Conservation (phyloP, 1,284 basidiomycete genomes). For the Hypsizygus ulmarius region DNA sequence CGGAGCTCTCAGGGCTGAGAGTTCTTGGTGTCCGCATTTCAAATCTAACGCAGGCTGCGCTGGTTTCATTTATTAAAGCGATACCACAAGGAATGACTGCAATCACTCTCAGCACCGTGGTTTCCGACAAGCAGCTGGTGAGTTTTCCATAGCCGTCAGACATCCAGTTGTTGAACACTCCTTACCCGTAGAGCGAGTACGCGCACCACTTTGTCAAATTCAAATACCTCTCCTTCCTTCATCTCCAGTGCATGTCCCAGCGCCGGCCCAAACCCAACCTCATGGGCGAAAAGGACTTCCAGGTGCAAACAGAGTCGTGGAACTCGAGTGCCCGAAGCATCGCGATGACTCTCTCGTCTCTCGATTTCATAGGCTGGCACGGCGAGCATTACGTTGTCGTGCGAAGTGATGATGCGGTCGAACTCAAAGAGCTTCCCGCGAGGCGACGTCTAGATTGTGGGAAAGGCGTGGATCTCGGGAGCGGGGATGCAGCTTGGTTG, state of each 20-base stretch:
- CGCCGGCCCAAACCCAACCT: slow-evolving; percentile 54
- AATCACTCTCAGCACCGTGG: slow-evolving; percentile 47
- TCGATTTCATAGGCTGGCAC: slow-evolving; percentile 69
- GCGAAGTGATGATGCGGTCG: slow-evolving; percentile 37
- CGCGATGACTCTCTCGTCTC: slow-evolving; percentile 44
- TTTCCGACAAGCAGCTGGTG: slow-evolving; percentile 50
- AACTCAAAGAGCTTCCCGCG: slow-evolving; percentile 62
- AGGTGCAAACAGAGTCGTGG: slow-evolving; percentile 57
- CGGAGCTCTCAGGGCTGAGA: slow-evolving; percentile 46
- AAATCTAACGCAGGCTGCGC: slow-evolving; percentile 39
- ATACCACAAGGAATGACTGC: slow-evolving; percentile 52
- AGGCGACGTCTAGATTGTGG: slow-evolving; percentile 59
- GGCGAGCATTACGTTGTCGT: slow-evolving; percentile 66
- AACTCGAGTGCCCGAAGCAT: slow-evolving; percentile 46
- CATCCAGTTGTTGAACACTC: background rate
- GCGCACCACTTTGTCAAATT: slow-evolving; percentile 46
- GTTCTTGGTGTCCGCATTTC: slow-evolving; percentile 56
- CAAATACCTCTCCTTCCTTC: slow-evolving; percentile 52
- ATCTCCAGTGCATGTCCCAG: slow-evolving; percentile 46
- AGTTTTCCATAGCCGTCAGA: slow-evolving; percentile 20
- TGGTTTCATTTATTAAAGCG: slow-evolving; percentile 39
- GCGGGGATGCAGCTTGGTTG: slow-evolving; percentile 62
- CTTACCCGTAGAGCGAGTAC: slow-evolving; percentile 44
- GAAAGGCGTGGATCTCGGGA: slow-evolving; percentile 64
- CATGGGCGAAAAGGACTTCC: slow-evolving; percentile 58